Conservation (phyloP, 306 rosid species). For the Dalbergia cochinchinensis region DNA sequence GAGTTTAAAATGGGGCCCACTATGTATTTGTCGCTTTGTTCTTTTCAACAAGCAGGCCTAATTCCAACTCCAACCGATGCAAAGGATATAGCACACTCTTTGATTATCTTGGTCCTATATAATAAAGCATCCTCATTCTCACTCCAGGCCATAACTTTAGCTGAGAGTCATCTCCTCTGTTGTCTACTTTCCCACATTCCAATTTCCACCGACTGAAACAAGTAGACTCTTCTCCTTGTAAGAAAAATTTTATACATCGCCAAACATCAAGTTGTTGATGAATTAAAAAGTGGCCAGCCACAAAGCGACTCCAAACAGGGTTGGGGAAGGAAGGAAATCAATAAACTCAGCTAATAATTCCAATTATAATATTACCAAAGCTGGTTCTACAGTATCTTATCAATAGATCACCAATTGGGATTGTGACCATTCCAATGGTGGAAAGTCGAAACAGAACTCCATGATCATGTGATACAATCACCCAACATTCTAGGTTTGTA, state of each 20-base stretch:
- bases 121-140: conserved; percentile 11
- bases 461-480: conserved; percentile 6
- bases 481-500: not conserved
- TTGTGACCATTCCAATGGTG: not conserved
- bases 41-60: not conserved
- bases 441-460: conserved; percentile 5
- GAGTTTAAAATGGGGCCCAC: conserved; percentile 12
- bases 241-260: not conserved
- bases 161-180: conserved; percentile 4
- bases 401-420: not conserved
- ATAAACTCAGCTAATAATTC: conserved; percentile 5
- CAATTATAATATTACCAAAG: conserved; percentile 10
- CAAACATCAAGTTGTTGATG: not conserved
- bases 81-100: conserved; percentile 23
- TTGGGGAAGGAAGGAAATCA: conserved; percentile 11
- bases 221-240: conserved; percentile 6
- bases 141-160: conserved; percentile 20
- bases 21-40: not conserved
- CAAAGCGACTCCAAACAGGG: conserved; percentile 22
- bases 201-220: conserved; percentile 26
- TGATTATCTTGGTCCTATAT: conserved; percentile 3
- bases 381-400: not conserved
- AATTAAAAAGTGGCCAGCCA: conserved; percentile 12
- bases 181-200: conserved; percentile 24
- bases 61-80: conserved; percentile 32